Evolutionary conservation across 164 flowering plant species (phyloP), one percentile per base, ranked within the genome.

Genomic region (Buxus sempervirens): DNA sequence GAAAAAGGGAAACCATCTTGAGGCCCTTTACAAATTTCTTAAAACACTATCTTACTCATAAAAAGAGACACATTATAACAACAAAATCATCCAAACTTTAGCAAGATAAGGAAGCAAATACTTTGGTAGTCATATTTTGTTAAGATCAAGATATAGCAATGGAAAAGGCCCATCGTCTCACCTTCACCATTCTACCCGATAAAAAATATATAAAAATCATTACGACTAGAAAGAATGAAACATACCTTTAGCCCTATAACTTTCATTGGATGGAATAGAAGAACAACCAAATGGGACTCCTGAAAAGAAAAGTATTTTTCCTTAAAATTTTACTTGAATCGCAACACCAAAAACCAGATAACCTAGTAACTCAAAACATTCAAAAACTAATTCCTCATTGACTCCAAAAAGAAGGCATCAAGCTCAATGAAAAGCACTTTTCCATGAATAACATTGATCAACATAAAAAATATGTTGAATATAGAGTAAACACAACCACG

Each of bases 241-340:
- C 84, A 83, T 86, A 93, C 98, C 98, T 90, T 93, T 93, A 54
- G 84, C 90, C 77, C 74, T 82, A 72, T 83, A 65, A 84, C 78
- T 81, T 85, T 86, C 85, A 81, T 83, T 83, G 71, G 87, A 77
- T 58, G 88, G 83, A 77, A 70, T 65, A 79, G 78, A 76, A 76
- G 87, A 74, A 77, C 81, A 82, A 76, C 90, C 87, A 84, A 80
- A 90, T 69, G 93, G 81, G 65, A 76, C 45, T 84, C 98, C 96
- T 93, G 96, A 80, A 86, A 90, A 70, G 75, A 76, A 79, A 79
- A 75, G 59, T 68, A 68, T 73, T 61, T 66, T 74, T 75, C 74
- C 76, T 77, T 77, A 85, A 75, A 72, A 66, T 42, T 69, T 69
- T 60, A 70, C 73, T 63, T 32, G 26, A 73, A 74, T 58, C 32